These are phyloP conservation scores for Fraxinus dipetala DNA, from an alignment of 305 asterid species.

Conservation along the genomic window DNA sequence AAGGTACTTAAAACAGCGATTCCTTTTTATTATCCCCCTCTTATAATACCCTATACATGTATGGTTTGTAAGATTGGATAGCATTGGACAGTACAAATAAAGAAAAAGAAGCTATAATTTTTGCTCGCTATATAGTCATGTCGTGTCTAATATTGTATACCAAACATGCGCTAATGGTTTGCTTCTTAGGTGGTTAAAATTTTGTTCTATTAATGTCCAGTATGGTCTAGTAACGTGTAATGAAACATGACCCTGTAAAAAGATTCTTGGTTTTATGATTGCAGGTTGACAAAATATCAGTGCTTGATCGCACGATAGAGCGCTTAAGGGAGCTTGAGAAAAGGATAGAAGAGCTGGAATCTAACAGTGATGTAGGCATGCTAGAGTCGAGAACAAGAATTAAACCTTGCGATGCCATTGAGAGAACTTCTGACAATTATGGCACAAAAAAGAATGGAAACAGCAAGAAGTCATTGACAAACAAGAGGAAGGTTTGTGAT, in stretches of 20 bases:
- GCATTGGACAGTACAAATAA: not conserved
- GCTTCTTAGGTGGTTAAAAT: not conserved
- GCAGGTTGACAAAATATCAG: conserved; percentile 82
- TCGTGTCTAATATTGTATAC: not conserved
- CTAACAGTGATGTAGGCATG: conserved; percentile 43
- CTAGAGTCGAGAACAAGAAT: conserved; percentile 39
- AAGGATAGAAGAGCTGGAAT: conserved; percentile 61
- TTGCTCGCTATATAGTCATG: not conserved
- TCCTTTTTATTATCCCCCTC: not conserved
- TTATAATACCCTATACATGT: not conserved
- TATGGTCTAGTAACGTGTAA: not conserved
- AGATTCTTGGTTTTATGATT: conserved; percentile 8
- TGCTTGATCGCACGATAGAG: conserved; percentile 79
- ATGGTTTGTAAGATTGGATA: not conserved
- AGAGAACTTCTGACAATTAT: conserved; percentile 66
- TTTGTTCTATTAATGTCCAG: not conserved
- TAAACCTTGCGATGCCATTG: conserved; percentile 48
- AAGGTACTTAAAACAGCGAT: conserved; percentile 48
- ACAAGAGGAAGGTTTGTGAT: conserved; percentile 65
- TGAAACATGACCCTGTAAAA: not conserved
- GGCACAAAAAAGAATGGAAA: conserved; percentile 36
- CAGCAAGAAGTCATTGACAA: conserved; percentile 34
- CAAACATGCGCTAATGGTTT: not conserved
- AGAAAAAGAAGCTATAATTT: not conserved
- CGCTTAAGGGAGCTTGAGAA: conserved; percentile 71